These are phyloP conservation scores for Panaeolus cyanescens DNA, from an alignment of 768 basidiomycete species.

Conservation along the genomic window DNA sequence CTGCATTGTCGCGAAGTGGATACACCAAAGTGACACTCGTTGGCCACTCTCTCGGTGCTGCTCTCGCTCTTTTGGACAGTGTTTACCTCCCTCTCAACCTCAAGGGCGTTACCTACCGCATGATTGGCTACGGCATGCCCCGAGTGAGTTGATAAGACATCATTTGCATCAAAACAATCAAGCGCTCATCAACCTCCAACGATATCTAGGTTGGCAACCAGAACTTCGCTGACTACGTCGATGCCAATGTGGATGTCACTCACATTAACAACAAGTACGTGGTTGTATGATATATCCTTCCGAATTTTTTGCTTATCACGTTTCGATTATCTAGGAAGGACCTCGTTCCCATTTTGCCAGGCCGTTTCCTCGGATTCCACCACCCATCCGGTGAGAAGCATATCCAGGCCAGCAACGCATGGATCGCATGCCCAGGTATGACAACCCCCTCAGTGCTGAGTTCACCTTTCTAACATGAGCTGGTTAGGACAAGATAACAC, in stretches of 20 bases:
- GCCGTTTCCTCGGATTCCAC: constrained; percentile 41
- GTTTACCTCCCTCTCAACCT: constrained; percentile 57
- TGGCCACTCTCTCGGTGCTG: constrained; percentile 54
- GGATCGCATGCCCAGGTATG: constrained; percentile 58
- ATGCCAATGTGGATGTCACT: constrained; percentile 46
- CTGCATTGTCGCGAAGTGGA: constrained; percentile 33
- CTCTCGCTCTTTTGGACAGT: constrained; percentile 55
- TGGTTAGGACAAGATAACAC: constrained; percentile 62
- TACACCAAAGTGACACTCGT: constrained; percentile 43
- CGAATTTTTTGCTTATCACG: constrained; percentile 6
- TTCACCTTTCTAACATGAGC: not conserved
- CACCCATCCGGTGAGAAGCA: constrained; percentile 54
- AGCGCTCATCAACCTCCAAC: constrained; percentile 9
- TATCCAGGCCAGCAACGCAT: constrained; percentile 47
- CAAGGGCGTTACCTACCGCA: constrained; percentile 34
- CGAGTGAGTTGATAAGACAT: constrained; percentile 35
- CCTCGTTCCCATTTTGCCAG: constrained; percentile 41
- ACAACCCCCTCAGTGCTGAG: constrained; percentile 6
- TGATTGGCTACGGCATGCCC: constrained; percentile 44
- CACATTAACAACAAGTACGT: constrained; percentile 62
- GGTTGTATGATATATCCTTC: not conserved
- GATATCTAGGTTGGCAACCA: constrained; percentile 53
- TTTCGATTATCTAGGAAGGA: too few species aligned
- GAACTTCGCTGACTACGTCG: constrained; percentile 63
- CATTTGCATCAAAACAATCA: constrained; percentile 4